These are phyloP conservation scores for Fusarium mundagurra DNA, from an alignment of 2,329 filamentous ascomycete genomes.

Conservation along the genomic window DNA sequence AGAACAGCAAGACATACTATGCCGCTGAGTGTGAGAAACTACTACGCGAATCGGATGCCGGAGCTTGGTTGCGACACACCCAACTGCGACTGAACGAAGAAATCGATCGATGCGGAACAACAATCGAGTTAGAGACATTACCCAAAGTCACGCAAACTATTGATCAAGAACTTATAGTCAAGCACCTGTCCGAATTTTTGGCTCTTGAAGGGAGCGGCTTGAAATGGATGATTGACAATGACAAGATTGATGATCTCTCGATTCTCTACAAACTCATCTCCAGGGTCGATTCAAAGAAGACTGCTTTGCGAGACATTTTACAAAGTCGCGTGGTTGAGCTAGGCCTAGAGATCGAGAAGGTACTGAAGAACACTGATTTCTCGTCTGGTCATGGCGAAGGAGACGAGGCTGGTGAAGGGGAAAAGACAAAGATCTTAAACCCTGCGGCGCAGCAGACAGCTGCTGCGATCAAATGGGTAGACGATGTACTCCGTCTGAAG, in stretches of 20 bases:
- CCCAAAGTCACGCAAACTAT: conserved; percentile 79
- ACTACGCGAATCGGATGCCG: conserved; percentile 80
- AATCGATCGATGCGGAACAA: conserved; percentile 82
- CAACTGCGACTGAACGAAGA: conserved; percentile 82
- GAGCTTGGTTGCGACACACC: conserved; percentile 82
- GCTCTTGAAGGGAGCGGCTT: conserved; percentile 86
- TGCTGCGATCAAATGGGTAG: conserved; percentile 93
- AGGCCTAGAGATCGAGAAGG: conserved; percentile 83
- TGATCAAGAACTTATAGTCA: conserved; percentile 80
- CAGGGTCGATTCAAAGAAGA: conserved; percentile 79
- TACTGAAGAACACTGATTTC: conserved; percentile 65
- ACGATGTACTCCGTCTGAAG: conserved; percentile 86
- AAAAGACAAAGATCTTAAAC: conserved; percentile 49
- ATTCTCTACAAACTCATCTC: conserved; percentile 83
- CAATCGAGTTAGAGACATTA: conserved; percentile 77
- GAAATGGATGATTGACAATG: conserved; percentile 90
- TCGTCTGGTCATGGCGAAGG: conserved; percentile 54
- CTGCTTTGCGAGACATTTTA: conserved; percentile 74
- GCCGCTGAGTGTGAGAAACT: conserved; percentile 76
- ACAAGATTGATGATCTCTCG: conserved; percentile 79
- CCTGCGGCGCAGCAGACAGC: conserved; percentile 81
- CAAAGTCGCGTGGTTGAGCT: conserved; percentile 81
- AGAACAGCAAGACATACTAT: conserved; percentile 79
- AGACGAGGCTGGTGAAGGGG: conserved; percentile 58
- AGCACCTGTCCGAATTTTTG: conserved; percentile 83